Conservation (phyloP, 306 rosid species). For the Glycyrrhiza uralensis region DNA sequence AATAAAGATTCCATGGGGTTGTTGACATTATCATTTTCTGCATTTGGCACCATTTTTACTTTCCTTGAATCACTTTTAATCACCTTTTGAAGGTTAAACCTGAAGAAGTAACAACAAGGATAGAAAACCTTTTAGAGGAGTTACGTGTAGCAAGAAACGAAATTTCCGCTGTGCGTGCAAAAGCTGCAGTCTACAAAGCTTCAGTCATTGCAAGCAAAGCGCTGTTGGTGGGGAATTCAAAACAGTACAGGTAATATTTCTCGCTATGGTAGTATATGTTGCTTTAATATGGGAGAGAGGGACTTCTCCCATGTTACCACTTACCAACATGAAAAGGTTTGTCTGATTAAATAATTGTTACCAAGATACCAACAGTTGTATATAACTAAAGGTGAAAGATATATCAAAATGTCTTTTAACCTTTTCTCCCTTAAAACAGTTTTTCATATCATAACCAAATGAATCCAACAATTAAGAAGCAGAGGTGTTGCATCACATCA, state of each 20-base stretch:
- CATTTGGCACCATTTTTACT: conserved; percentile 9
- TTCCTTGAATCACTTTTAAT: conserved; percentile 18
- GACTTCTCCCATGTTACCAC: not conserved
- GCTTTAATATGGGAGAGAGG: not conserved
- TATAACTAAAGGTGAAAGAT: not conserved
- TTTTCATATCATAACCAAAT: not conserved
- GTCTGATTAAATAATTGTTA: not conserved
- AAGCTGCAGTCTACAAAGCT: conserved; percentile 79
- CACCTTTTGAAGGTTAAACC: conserved; percentile 73
- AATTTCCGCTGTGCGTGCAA: conserved; percentile 66
- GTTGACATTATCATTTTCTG: conserved; percentile 4
- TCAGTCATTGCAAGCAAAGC: conserved; percentile 62
- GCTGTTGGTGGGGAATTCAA: conserved; percentile 60
- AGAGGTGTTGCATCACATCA: conserved; percentile 17
- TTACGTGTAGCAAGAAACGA: conserved; percentile 67
- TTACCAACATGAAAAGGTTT: not conserved
- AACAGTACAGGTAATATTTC: conserved; percentile 61
- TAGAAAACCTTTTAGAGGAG: conserved; percentile 80
- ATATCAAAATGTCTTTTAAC: not conserved
- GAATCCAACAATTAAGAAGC: conserved; percentile 1
- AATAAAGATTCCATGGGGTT: not conserved
- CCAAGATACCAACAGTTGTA: not conserved
- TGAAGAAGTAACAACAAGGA: conserved; percentile 77
- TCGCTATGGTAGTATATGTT: not conserved
- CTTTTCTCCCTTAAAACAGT: not conserved